phyloP scores from a whole-genome alignment of 2,329 filamentous ascomycete genomes.

The Aspergillus fructus region DNA sequence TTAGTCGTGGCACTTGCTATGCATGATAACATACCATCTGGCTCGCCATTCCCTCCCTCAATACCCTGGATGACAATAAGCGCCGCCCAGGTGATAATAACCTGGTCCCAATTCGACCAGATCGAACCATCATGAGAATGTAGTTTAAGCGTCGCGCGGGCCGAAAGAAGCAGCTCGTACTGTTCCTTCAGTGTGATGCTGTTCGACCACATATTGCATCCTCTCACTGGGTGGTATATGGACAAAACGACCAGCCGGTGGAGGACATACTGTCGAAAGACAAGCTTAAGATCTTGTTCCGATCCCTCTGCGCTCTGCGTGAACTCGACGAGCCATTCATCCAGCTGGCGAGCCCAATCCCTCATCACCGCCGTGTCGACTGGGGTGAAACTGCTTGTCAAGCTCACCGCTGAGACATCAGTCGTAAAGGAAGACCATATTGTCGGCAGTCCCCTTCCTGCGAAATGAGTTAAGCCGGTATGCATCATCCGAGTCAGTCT shows the following conservation, averaged over 20 bases:
- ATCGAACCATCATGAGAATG: constrained; percentile 3
- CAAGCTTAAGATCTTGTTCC: constrained; percentile 2
- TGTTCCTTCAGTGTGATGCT: constrained; percentile 1
- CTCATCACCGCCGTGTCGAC: constrained; percentile 4
- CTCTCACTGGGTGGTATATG: constrained; percentile 4
- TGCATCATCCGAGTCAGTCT: constrained; percentile 9
- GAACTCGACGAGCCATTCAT: constrained; percentile 7
- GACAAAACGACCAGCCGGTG: constrained; percentile 5
- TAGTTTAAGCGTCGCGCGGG: constrained; percentile 4
- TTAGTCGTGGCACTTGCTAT: not conserved
- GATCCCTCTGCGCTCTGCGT: not conserved
- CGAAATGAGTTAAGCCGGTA: constrained; percentile 4
- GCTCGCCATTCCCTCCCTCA: not conserved
- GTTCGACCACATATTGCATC: constrained; percentile 4
- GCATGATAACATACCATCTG: not conserved
- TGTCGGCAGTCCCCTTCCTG: not conserved
- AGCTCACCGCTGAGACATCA: not conserved
- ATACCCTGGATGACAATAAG: constrained; percentile 4
- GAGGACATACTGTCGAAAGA: constrained; percentile 5
- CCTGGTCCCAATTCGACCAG: constrained; percentile 7
- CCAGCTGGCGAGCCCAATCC: constrained; percentile 4
- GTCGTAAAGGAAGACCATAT: constrained; percentile 4
- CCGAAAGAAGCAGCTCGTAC: constrained; percentile 1
- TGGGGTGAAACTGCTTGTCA: not conserved
- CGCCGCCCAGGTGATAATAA: constrained; percentile 7